Percentiles rank a stretch among this genome's conserved stretches.
These are phyloP conservation scores for Podaxis carcinomalis DNA, from an alignment of 768 basidiomycete genomes.

Conservation along the genomic window DNA sequence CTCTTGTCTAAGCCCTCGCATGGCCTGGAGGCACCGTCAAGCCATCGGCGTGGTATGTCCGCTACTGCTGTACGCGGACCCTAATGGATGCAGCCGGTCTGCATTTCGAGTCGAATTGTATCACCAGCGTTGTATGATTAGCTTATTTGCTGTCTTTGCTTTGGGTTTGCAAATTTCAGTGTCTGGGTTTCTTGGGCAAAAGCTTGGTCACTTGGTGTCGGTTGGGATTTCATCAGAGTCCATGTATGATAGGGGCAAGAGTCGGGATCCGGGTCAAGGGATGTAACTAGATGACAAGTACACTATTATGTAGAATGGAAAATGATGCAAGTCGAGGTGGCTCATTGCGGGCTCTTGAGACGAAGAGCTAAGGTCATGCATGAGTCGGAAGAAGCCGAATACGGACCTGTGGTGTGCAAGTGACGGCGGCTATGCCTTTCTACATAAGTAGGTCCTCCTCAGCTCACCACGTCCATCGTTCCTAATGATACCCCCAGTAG, in stretches of 20 bases:
- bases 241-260: conserved; percentile 2
- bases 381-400: conserved; percentile 6
- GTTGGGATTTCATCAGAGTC: conserved; percentile 4
- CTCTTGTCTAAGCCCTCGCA: conserved; percentile 55
- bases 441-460: neutral
- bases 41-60: conserved; percentile 52
- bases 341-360: neutral
- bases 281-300: neutral
- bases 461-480: conserved; percentile 2
- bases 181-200: conserved; percentile 2
- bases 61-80: conserved; percentile 45
- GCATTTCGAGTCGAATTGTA: conserved; percentile 17
- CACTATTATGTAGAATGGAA: conserved; percentile 1
- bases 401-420: neutral
- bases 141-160: conserved; percentile 21
- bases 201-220: neutral
- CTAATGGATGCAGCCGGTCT: conserved; percentile 19
- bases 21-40: conserved; percentile 32
- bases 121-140: conserved; percentile 25
- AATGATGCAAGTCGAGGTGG: neutral
- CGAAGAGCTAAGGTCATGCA: neutral
- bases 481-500: conserved; percentile 58
- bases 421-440: neutral
- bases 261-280: neutral
- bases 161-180: conserved; percentile 15